Evolutionary conservation across 345 rosid species (phyloP), one percentile per base, ranked within the genome.

Genomic region (Physaria fendleri): DNA sequence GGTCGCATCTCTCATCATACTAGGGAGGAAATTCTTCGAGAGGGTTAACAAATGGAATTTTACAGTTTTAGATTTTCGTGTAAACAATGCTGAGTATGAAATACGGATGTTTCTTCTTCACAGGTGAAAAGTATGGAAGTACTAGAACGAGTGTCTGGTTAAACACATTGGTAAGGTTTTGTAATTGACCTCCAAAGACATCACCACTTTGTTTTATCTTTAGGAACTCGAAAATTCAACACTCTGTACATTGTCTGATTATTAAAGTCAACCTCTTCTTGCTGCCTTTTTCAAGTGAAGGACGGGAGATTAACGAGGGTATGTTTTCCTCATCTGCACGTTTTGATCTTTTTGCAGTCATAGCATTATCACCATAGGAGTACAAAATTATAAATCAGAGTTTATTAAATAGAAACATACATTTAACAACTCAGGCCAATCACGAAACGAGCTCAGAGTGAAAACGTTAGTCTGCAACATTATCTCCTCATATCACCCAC

Each of bases 1-100:
- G 89, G 80, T 43, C 95, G 85, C 7, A 83, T 92, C 57, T 86
- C 95, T 35, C 87, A 77, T 62, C 78, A 79, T 44, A 92, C 97
- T 34, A 64, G 83, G 9, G 95, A 92, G 42, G 60, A 76, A 22
- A 56, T 89, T 20, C 89, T 92, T 54, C 74, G 48, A 34, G 78
- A 85, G 87, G n/a, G 97, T 83, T n/a, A n/a, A n/a, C 0, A 17
- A 32, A 32, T 51, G 4, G 32, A 10, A 35, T 10, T 15, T 56
- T 27, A 16, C 16, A 8, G 34, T 55, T 11, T 18, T n/a, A n/a
- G n/a, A 18, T 46, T 6, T 32, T 5, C 5, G 0, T 13, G 6
- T 20, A 2, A 6, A 27, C 5, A 13, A 8, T 29, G 37, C 30
- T n/a, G n/a, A n/a, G n/a, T n/a, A n/a, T n/a, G n/a, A n/a, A n/a